Base-by-base conservation (phyloP, 192 early-diverging fungal genomes). In the Rhizophlyctis rosea region DNA sequence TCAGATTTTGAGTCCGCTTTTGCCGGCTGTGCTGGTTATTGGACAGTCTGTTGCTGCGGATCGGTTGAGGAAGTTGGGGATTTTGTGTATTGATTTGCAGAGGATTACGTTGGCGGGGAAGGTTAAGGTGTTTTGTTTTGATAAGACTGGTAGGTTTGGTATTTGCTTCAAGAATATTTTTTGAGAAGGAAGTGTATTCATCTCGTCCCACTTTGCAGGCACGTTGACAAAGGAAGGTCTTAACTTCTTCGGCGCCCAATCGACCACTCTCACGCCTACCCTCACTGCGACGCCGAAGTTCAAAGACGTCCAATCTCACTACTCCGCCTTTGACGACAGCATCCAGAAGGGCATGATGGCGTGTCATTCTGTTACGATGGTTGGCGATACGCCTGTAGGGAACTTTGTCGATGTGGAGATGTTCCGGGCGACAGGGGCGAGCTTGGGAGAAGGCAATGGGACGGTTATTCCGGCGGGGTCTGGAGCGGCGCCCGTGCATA, bases 371-470 rank as follows among this genome's bases (percentile, higher is more conserved):
- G 78, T 91, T 14, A 85, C 85, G 13, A 61, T 34, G 7, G 72
- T 85, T 23, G 66, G 76, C 31, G 82, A 76, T 18, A 70, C 76
- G 58, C 69, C 83, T 29, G 80, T 91, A 36, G 91, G 90, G 23
- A 86, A 89, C 58, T 82, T 86, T 0, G 84, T 93, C 24, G 90
- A 93, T 64, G 66, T 88, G 62, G 90, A 90, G 73, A 86, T 89
- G 67, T 91, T 93, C 74, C 61, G 73, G 27, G 77, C 80, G 13
- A 87, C 86, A 16, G 69, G 53, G 79, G 86, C 79, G 72, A 65
- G 36, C 35, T 76, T 68, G 34, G n/a, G n/a, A n/a, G n/a, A n/a
- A n/a, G n/a, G n/a, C n/a, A n/a, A n/a, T n/a, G n/a, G n/a, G n/a
- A n/a, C n/a, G n/a, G n/a, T n/a, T n/a, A n/a, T n/a, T n/a, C n/a